Evolutionary conservation across 1,284 basidiomycete genomes (phyloP).

Genomic region (Golubevia sp.): DNA sequence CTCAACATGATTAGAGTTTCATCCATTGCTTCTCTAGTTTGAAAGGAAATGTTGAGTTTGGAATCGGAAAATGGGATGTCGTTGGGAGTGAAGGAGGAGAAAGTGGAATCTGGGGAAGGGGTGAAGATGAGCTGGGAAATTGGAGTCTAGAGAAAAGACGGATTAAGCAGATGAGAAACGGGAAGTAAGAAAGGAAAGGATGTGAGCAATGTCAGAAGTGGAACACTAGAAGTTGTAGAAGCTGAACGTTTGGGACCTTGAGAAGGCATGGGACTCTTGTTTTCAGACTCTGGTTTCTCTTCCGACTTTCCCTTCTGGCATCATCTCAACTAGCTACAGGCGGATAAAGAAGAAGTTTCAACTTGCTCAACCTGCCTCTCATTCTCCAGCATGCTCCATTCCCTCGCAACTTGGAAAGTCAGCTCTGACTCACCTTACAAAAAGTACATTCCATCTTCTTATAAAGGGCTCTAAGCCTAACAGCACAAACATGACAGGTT

Average conservation of each 20-base stretch:
- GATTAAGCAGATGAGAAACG: no score
- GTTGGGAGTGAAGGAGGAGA: conserved; percentile 30
- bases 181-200: no score
- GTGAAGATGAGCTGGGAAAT: conserved; percentile 54
- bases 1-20: conserved; percentile 87
- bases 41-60: conserved; percentile 50
- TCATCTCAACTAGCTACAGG: no score
- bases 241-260: no score
- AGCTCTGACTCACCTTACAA: conserved; percentile 46
- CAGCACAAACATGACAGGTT: conserved; percentile 59
- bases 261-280: no score
- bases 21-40: conserved; percentile 71
- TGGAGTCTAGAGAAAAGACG: conserved; percentile 8
- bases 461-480: conserved; percentile 55
- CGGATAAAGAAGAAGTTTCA: no score
- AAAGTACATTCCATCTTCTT: conserved; percentile 58
- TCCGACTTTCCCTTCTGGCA: no score
- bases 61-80: conserved; percentile 45
- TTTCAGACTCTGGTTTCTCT: no score
- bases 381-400: not conserved
- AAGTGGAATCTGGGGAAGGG: conserved; percentile 27
- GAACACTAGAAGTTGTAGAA: no score
- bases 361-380: no score
- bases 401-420: no score
- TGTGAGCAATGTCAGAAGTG: no score